Base-by-base conservation (phyloP, 805 yeast species). In the Candida incommunis region DNA sequence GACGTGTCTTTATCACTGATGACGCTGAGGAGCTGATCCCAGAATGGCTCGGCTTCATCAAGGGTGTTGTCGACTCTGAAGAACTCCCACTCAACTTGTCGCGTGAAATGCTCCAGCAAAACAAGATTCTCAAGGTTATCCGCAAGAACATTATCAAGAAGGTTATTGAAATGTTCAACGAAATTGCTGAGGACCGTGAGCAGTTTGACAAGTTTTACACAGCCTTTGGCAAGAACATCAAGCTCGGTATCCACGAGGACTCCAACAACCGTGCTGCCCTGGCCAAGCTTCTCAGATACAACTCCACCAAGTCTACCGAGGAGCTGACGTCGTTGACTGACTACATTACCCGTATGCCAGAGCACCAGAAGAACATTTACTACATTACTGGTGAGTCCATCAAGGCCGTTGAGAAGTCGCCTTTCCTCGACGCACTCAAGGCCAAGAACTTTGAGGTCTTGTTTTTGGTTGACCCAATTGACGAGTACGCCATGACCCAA, bases 51-150 rank as follows among this genome's bases (percentile, higher is more conserved):
- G 74, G 87, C 46, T 92, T 92, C 70, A 85, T 92, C 62, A 88
- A 76, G 74, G 99, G 99, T 81, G 99, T 92, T 69, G 99, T 92
- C 54, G 99, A 92, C 75, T 86, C 96, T 59, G 97, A 92, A 76
- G 99, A 92, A 72, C 77, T 92, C 70, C 99, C 99, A 70, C 82
- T 92, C 71, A 92, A 92, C 90, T 78, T 92, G 74, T 92, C 98
- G 60, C 90, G 99, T 84, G 99, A 92, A 75, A 83, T 94, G 83
- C 79, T 92, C 66, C 99, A 92, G 75, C 99, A 92, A 75, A 92
- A 92, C 86, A 92, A 92, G 85, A 92, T 92, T 70, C 79, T 92
- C 73, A 92, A 92, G 83, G 98, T 92, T 54, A 92, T 92, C 68
- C 87, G 94, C 78, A 92, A 92, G 90, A 92, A 92, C 80, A 82